phyloP scores from a whole-genome alignment of 1,284 basidiomycete genomes.

The Farysia itapuensis region DNA sequence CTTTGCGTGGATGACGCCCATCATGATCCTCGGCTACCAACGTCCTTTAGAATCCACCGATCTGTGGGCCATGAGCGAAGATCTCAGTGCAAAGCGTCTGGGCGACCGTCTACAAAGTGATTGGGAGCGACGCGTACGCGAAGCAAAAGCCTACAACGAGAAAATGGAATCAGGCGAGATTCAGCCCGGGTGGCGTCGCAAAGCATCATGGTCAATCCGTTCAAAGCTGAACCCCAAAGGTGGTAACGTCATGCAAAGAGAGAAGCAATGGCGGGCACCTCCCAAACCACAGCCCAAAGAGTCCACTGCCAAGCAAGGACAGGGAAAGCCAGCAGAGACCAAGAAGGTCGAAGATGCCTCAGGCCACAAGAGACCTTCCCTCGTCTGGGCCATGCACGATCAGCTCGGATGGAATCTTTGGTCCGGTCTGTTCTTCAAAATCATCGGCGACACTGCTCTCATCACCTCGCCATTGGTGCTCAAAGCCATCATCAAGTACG shows the following conservation, averaged over 20 bases:
- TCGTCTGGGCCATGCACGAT: conserved; percentile 76
- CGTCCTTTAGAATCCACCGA: conserved; percentile 79
- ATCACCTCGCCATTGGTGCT: conserved; percentile 54
- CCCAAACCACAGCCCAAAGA: conserved; percentile 11
- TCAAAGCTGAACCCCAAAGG: conserved; percentile 26
- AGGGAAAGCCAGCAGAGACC: conserved; percentile 13
- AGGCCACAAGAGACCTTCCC: conserved; percentile 64
- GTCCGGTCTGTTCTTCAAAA: conserved; percentile 72
- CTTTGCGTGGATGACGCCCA: conserved; percentile 74
- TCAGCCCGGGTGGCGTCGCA: conserved; percentile 64
- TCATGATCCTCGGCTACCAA: conserved; percentile 71
- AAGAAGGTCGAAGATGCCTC: conserved; percentile 27
- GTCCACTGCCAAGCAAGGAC: conserved; percentile 6
- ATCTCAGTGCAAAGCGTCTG: conserved; percentile 65
- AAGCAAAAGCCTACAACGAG: conserved; percentile 72
- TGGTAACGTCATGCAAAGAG: conserved; percentile 36
- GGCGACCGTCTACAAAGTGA: conserved; percentile 68
- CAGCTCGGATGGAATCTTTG: conserved; percentile 81
- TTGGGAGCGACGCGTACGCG: conserved; percentile 68
- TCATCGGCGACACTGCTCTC: conserved; percentile 50
- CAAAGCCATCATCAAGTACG: conserved; percentile 47
- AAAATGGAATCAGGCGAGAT: conserved; percentile 70
- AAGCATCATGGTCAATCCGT: conserved; percentile 66
- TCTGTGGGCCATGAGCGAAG: conserved; percentile 74
- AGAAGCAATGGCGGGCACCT: conserved; percentile 42